phyloP scores from a whole-genome alignment of 148 eudicot genomes.

The Amaranthus palmeri region DNA sequence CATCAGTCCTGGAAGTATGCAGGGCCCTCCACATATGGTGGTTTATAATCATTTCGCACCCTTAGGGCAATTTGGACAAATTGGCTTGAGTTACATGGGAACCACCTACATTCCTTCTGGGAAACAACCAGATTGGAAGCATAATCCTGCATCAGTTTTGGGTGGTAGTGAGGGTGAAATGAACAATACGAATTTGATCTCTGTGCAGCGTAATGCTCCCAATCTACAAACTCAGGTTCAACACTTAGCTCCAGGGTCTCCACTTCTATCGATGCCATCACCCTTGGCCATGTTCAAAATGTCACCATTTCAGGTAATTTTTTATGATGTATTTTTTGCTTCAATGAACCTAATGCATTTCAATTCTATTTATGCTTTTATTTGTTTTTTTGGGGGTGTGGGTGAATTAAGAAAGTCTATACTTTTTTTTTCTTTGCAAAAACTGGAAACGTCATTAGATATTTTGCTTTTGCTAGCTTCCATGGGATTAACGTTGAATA shows the following conservation, averaged over 20 bases:
- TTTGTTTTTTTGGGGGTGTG: conserved; percentile 1
- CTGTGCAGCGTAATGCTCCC: conserved; percentile 47
- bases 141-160: conserved; percentile 43
- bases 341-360: background rate
- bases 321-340: background rate
- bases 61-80: conserved; percentile 92
- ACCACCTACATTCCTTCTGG: conserved; percentile 85
- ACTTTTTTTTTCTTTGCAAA: too few species aligned
- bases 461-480: too few species aligned
- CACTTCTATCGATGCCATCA: conserved; percentile 64
- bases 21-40: conserved; percentile 91
- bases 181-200: conserved; percentile 48
- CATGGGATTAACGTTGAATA: too few species aligned
- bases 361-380: too few species aligned
- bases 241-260: conserved; percentile 79
- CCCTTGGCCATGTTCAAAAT: conserved; percentile 86
- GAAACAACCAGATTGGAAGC: conserved; percentile 96
- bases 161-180: conserved; percentile 54
- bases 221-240: conserved; percentile 50
- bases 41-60: conserved; percentile 96
- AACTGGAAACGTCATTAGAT: too few species aligned
- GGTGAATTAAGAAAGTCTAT: too few species aligned
- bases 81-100: conserved; percentile 96
- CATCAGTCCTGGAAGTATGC: conserved; percentile 80
- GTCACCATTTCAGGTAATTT: conserved; percentile 80